These are phyloP conservation scores for Kickxella alabastrina DNA, from an alignment of 192 early-diverging fungal species.

Conservation along the genomic window DNA sequence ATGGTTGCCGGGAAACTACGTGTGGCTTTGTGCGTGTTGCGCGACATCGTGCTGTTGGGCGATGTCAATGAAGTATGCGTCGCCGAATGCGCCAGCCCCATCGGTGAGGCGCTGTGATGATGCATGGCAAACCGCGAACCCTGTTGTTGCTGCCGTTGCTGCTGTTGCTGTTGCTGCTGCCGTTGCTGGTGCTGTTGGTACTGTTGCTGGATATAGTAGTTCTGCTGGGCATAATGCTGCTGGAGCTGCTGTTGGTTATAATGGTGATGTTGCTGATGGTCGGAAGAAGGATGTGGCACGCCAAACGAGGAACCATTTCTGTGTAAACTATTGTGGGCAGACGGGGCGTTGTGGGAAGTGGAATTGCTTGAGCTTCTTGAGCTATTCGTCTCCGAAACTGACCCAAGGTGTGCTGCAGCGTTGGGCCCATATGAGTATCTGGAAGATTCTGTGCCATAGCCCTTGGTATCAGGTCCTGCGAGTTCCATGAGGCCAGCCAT, in stretches of 20 bases:
- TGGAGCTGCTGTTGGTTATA: background rate
- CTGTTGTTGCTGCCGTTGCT: conserved; percentile 4
- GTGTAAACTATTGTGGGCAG: conserved; percentile 14
- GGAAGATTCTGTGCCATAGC: conserved; percentile 15
- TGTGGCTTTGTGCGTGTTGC: conserved; percentile 16
- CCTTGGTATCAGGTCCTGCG: conserved; percentile 22
- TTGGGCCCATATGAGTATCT: conserved; percentile 5
- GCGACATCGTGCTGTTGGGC: conserved; percentile 28
- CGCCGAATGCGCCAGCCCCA: conserved; percentile 11
- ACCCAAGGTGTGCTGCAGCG: conserved; percentile 7
- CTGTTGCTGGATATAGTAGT: conserved; percentile 2
- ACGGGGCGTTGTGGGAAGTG: conserved; percentile 23
- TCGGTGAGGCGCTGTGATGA: conserved; percentile 10
- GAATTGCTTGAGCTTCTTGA: conserved; percentile 42
- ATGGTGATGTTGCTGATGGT: conserved; percentile 7
- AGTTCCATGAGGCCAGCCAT: conserved; percentile 53
- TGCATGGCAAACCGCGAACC: conserved; percentile 6
- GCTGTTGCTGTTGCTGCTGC: conserved; percentile 10
- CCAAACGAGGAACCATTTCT: background rate
- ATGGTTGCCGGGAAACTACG: conserved; percentile 42
- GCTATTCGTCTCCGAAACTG: conserved; percentile 16
- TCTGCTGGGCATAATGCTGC: background rate
- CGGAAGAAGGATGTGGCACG: conserved; percentile 2
- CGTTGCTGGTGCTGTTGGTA: conserved; percentile 1
- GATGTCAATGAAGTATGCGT: conserved; percentile 15